These are phyloP conservation scores for Leucogyrophana mollusca DNA, from an alignment of 768 basidiomycete genomes.

Conservation along the genomic window DNA sequence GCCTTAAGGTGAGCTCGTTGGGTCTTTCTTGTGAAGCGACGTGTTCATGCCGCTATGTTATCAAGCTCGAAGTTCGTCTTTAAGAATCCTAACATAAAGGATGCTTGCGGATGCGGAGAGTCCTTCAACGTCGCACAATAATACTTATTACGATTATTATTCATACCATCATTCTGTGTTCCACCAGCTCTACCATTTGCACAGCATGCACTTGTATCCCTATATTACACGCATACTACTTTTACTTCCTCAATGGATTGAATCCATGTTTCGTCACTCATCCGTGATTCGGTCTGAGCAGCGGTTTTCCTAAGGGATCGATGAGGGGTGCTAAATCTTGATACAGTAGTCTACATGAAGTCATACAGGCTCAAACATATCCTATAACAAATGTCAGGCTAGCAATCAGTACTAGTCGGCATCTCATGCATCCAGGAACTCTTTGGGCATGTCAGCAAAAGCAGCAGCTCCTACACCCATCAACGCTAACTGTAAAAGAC, in stretches of 20 bases:
- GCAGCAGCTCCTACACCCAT: constrained; percentile 75
- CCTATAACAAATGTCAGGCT: too few species aligned
- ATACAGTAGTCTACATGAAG: constrained; percentile 6
- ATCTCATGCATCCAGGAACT: constrained; percentile 55
- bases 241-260: constrained; percentile 10
- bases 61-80: constrained; percentile 76
- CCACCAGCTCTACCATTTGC: constrained; percentile 4
- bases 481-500: constrained; percentile 68
- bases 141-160: constrained; percentile 7
- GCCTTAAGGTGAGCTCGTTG: constrained; percentile 64
- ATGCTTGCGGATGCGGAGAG: constrained; percentile 94
- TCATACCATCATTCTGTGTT: constrained; percentile 3
- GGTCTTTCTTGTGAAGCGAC: constrained; percentile 1
- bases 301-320: background rate
- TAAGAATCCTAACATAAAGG: constrained; percentile 92
- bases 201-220: constrained; percentile 23
- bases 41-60: constrained; percentile 6
- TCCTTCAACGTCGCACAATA: constrained; percentile 65
- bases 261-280: background rate
- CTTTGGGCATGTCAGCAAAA: constrained; percentile 76
- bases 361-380: too few species aligned
- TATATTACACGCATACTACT: constrained; percentile 16
- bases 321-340: background rate
- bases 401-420: too few species aligned
- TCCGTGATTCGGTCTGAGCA: background rate